Conservation (phyloP, 805 yeast species). For the Schwanniomyces polymorphus region DNA sequence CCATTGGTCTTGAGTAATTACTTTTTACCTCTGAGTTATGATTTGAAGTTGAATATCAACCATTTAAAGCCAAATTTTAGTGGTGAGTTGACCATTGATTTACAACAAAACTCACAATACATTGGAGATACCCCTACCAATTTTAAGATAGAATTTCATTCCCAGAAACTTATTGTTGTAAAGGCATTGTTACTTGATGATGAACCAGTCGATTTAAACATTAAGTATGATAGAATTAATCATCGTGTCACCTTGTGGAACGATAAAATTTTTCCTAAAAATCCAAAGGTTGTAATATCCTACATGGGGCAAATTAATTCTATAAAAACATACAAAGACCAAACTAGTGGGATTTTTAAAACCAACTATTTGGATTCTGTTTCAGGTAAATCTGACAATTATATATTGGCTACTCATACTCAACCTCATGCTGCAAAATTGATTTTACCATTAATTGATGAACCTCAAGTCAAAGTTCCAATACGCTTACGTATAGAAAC, state of each 20-base stretch:
- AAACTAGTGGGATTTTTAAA: slow-evolving; percentile 66
- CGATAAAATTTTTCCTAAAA: slow-evolving; percentile 10
- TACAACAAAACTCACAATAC: slow-evolving; percentile 21
- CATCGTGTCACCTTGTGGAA: slow-evolving; percentile 32
- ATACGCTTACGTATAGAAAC: slow-evolving; percentile 53
- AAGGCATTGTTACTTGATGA: slow-evolving; percentile 24
- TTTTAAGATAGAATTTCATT: slow-evolving; percentile 33
- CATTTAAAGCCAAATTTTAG: slow-evolving; percentile 49
- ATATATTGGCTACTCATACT: slow-evolving; percentile 65
- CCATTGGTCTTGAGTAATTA: slow-evolving; percentile 4
- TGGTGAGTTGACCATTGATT: slow-evolving; percentile 37
- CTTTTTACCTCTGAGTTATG: slow-evolving; percentile 39
- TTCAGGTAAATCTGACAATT: slow-evolving; percentile 50
- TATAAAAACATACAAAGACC: slow-evolving; percentile 53
- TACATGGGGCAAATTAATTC: slow-evolving; percentile 54
- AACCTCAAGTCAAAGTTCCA: slow-evolving; percentile 53
- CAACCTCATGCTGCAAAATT: slow-evolving; percentile 66
- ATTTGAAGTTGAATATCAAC: slow-evolving; percentile 35
- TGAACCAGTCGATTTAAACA: slow-evolving; percentile 17
- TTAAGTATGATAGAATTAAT: slow-evolving; percentile 39
- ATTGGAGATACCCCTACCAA: slow-evolving; percentile 5
- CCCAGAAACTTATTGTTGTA: slow-evolving; percentile 41
- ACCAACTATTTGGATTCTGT: slow-evolving; percentile 58
- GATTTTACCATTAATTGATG: slow-evolving; percentile 73
- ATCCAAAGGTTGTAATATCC: slow-evolving; percentile 21